Percentiles rank a stretch among this genome's conserved stretches.
Conservation (phyloP, 495 filamentous ascomycete genomes). For the Lasiosphaeria miniovina region DNA sequence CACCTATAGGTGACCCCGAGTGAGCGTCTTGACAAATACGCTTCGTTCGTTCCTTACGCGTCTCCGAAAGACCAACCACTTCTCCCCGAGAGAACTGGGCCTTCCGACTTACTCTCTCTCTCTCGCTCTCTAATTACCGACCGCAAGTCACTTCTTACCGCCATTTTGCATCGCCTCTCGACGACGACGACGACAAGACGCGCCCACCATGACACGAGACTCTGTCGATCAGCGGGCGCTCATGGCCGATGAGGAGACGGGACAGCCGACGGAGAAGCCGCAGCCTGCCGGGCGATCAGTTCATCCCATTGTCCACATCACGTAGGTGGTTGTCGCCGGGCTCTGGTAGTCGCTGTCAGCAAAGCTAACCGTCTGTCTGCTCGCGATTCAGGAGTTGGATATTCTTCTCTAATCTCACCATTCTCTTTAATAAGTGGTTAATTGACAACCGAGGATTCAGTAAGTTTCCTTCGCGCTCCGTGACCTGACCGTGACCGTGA, state of each 20-base stretch:
- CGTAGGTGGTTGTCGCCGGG: slow-evolving; percentile 48
- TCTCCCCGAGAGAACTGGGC: background rate
- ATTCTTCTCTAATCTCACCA: slow-evolving; percentile 78
- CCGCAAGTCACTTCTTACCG: background rate
- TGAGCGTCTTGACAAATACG: background rate
- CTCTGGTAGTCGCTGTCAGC: background rate
- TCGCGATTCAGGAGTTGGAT: slow-evolving; percentile 69
- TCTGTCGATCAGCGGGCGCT: background rate
- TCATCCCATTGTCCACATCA: slow-evolving; percentile 65
- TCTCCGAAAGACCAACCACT: background rate
- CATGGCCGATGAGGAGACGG: background rate
- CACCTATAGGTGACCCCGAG: background rate
- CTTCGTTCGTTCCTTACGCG: background rate
- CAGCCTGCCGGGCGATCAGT: background rate
- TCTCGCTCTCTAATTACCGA: too few species aligned
- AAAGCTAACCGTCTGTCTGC: background rate
- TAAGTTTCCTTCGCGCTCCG: slow-evolving; percentile 46
- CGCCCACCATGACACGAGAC: background rate
- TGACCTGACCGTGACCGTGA: background rate
- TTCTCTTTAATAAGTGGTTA: slow-evolving; percentile 94
- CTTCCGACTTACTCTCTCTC: background rate
- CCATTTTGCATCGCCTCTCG: background rate
- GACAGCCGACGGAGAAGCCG: background rate
- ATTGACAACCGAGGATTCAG: slow-evolving; percentile 72
- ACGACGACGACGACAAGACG: background rate